These are phyloP conservation scores for Corymbia calophylla DNA, from an alignment of 441 rosid genomes.

Conservation along the genomic window DNA sequence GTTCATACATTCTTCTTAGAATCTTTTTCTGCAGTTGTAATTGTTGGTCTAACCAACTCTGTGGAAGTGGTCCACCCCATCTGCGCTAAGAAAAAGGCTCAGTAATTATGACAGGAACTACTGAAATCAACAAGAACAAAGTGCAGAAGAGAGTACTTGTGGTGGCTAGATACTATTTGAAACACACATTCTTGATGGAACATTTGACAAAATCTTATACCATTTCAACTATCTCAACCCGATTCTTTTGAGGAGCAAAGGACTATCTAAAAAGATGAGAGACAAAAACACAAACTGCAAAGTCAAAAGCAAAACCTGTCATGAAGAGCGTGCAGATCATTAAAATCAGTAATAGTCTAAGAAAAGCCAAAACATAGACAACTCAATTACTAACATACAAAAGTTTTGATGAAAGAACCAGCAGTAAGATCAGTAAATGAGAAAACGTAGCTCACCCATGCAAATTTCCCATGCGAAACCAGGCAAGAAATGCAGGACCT, in stretches of 20 bases:
- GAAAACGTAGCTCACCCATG: constrained; percentile 36
- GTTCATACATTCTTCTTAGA: constrained; percentile 55
- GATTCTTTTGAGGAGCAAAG: not conserved
- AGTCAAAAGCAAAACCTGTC: not conserved
- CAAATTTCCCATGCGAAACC: constrained; percentile 77
- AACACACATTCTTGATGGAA: not conserved
- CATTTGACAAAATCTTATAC: not conserved
- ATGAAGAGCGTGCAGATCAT: not conserved
- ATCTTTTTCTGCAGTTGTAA: constrained; percentile 53
- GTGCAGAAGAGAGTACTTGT: not conserved
- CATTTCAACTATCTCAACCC: not conserved
- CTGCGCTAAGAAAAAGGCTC: constrained; percentile 18
- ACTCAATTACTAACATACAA: not conserved
- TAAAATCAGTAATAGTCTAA: not conserved
- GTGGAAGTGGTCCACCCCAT: constrained; percentile 76
- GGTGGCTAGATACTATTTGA: not conserved
- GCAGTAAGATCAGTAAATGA: not conserved
- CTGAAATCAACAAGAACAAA: not conserved
- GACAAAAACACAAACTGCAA: not conserved
- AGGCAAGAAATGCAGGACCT: constrained; percentile 79
- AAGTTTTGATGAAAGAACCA: not conserved
- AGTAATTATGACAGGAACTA: not conserved
- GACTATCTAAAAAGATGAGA: not conserved
- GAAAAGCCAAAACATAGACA: not conserved
- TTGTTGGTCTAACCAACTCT: constrained; percentile 66